Base-by-base conservation (phyloP, 2,329 filamentous ascomycete genomes). In the Dactylellina drechsleri region DNA sequence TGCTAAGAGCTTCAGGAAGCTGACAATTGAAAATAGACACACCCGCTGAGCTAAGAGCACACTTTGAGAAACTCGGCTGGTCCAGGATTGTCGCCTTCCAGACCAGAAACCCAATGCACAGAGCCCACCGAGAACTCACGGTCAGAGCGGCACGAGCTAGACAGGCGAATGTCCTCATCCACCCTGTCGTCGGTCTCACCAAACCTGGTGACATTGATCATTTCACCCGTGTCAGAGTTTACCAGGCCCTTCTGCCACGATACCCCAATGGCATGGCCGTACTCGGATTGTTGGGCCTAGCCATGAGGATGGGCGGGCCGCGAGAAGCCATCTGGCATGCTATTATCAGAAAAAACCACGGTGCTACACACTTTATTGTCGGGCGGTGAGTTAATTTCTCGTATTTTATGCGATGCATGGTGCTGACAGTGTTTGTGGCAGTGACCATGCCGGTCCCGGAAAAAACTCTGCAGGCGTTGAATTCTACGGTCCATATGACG, bases 51-150 rank as follows among this genome's bases (percentile, higher is more conserved):
- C 87, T 99, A 80, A 92, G 95, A 80, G 86, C 92, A 78, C 94
- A 98, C 87, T 99, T 99, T 82, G 95, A 98, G 87, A 99, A 99
- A 88, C 92, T 99, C 80, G 95, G 95, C 84, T 99, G 95, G 95
- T 90, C 91, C 83, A 90, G 91, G 83, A 94, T 99, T 79, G 95
- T 99, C 78, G 95, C 95, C 81, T 99, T 99, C 91, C 95, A 99
- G 87, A 99, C 95, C 78, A 83, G 93, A 83, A 99, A 99, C 85
- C 95, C 95, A 80, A 99, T 99, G 95, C 95, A 99, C 86, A 91
- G 95, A 81, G 95, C 95, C 82, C 95, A 99, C 85, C 89, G 95
- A 84, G 95, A 99, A 86, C 86, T 99, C 83, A 99, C 95, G 73
- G 95, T 99, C 81, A 93, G 95, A 81, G 95, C 95, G 79, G 95